Evolutionary conservation across 148 eudicot genomes (phyloP).

Genomic region (Heliosperma pusillum): DNA sequence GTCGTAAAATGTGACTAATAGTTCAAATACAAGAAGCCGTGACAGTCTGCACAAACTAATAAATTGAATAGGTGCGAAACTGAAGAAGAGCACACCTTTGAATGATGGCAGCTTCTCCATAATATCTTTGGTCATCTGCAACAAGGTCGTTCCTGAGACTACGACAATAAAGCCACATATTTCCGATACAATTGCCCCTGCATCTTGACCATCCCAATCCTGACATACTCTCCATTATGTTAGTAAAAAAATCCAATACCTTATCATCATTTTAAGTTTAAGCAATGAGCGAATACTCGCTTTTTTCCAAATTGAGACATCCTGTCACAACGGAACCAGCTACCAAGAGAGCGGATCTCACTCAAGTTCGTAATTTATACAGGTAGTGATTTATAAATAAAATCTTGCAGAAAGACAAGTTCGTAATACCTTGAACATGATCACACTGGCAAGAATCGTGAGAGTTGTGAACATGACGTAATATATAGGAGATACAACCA

Average conservation of each 20-base stretch:
- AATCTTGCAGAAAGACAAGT: too few species aligned
- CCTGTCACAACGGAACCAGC: too few species aligned
- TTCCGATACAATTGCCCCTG: constrained; percentile 42
- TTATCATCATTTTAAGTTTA: neutral
- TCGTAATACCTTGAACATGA: constrained; percentile 58
- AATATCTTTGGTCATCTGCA: constrained; percentile 54
- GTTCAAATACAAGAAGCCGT: neutral
- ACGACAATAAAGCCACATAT: constrained; percentile 60
- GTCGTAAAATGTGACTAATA: neutral
- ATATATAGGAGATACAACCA: constrained; percentile 60
- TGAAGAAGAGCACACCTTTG: constrained; percentile 31
- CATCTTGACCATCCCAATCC: constrained; percentile 67
- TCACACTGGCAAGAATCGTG: constrained; percentile 57
- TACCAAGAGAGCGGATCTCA: too few species aligned
- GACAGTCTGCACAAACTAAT: neutral
- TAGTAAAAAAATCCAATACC: neutral
- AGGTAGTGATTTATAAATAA: too few species aligned
- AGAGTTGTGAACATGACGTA: constrained; percentile 68
- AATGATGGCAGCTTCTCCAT: constrained; percentile 52
- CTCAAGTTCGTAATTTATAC: too few species aligned
- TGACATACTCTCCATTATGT: constrained; percentile 18
- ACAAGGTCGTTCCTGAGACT: constrained; percentile 49
- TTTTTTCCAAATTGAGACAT: too few species aligned
- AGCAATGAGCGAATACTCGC: neutral
- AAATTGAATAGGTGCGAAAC: neutral